These are phyloP conservation scores for Allium cepa DNA, from an alignment of 106 monocot genomes.

Conservation along the genomic window DNA sequence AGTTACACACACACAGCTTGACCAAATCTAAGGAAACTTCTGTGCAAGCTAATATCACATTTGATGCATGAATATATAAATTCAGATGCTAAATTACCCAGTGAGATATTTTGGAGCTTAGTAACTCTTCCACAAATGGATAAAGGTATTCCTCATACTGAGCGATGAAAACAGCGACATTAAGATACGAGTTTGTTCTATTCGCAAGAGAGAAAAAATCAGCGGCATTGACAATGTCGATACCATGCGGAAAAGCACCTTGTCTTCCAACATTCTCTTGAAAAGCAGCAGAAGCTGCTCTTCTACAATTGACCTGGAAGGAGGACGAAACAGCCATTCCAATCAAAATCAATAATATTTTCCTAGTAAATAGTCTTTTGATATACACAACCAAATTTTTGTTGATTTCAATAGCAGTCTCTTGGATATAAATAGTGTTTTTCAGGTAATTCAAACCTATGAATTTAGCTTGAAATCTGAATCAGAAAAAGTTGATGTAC, in stretches of 20 bases:
- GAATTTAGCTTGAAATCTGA: no score
- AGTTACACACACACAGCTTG: no score
- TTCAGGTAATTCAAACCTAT: no score
- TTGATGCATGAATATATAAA: no score
- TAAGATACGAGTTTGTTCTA: slow-evolving; percentile 77
- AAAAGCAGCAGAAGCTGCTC: slow-evolving; percentile 98
- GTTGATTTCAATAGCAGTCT: no score
- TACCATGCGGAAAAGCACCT: slow-evolving; percentile 87
- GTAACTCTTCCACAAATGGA: slow-evolving; percentile 82
- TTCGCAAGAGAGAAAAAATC: slow-evolving; percentile 96
- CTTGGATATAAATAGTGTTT: no score
- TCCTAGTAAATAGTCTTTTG: no score
- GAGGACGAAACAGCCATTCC: neutral
- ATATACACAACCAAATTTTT: no score
- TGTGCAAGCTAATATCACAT: no score
- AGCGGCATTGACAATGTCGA: slow-evolving; percentile 79
- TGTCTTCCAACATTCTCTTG: slow-evolving; percentile 99
- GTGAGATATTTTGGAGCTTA: slow-evolving; percentile 69
- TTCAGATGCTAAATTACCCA: slow-evolving; percentile 56
- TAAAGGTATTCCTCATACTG: slow-evolving; percentile 77
- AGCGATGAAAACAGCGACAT: slow-evolving; percentile 74
- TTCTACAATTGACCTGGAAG: slow-evolving; percentile 96
- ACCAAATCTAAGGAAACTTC: no score
- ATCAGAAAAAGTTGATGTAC: no score
- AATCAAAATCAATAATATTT: neutral